These are phyloP conservation scores for Pichia eremophila DNA, from an alignment of 805 yeast species.

Conservation along the genomic window DNA sequence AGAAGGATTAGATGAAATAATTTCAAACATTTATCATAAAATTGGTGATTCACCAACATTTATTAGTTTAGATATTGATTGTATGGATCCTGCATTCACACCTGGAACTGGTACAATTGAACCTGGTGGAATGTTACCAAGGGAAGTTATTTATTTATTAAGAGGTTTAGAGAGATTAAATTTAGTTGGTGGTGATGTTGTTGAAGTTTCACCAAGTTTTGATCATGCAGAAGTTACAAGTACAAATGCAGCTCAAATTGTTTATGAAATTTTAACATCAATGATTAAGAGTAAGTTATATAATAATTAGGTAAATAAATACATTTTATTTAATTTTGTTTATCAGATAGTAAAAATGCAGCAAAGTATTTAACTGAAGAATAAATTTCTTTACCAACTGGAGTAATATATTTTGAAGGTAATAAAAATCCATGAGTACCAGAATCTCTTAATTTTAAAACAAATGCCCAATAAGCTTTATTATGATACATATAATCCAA, in stretches of 20 bases:
- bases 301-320: too few relatives aligned
- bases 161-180: conserved; percentile 36
- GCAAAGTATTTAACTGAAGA: conserved; percentile 60
- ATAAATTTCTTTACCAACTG: conserved; percentile 70
- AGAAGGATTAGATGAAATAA: conserved; percentile 36
- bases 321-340: background rate
- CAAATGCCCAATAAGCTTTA: conserved; percentile 78
- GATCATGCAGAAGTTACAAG: conserved; percentile 60
- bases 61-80: conserved; percentile 68
- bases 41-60: conserved; percentile 61
- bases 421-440: conserved; percentile 78
- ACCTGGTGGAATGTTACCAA: conserved; percentile 50
- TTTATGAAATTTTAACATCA: conserved; percentile 59
- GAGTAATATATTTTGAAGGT: conserved; percentile 58
- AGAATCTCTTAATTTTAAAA: conserved; percentile 69
- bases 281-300: conserved; percentile 44
- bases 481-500: conserved; percentile 79
- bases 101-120: conserved; percentile 54
- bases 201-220: conserved; percentile 54
- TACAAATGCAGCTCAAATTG: conserved; percentile 63
- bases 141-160: conserved; percentile 42
- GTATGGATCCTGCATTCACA: conserved; percentile 48
- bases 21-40: conserved; percentile 39
- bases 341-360: conserved; percentile 32
- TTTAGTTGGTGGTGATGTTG: conserved; percentile 47